Evolutionary conservation across 805 yeast genomes (phyloP), one percentile per base, ranked within the genome.

Genomic region (Monosporozyma aquatica): DNA sequence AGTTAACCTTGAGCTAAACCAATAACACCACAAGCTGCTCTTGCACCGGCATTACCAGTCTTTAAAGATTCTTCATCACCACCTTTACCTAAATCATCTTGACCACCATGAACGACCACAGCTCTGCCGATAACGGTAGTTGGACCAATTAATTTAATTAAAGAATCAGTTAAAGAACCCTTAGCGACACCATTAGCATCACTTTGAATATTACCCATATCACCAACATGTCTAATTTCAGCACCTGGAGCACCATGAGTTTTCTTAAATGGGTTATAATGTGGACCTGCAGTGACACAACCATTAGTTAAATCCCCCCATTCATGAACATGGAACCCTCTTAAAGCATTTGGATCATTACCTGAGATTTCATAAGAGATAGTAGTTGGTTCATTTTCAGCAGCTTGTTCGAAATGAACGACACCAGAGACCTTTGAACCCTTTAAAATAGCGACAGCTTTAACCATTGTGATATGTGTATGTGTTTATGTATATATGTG

Each of bases 1-100:
- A 26, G 21, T 40, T 33, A 43, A 35, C 29, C 39, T 15, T 43
- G 52, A 46, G 63, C 45, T 23, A 58, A 43, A 49, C 97, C 97
- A 72, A 89, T 87, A 61, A 89, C 96, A 73, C 97, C 97, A 73
- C 97, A 89, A 51, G 97, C 97, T 55, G 92, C 85, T 80, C 97
- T 87, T 54, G 82, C 89, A 66, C 97, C 97, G 47, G 97, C 97
- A 63, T 89, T 87, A 73, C 97, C 97, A 54, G 96, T 87, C 73
- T 82, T 87, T 70, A 83, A 76, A 50, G 95, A 84, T 68, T 86
- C 95, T 47, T 84, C 80, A 63, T 80, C 79, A 49, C 87, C 95
- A 68, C 96, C 95, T 74, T 84, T 82, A 66, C 97, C 97, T 61
- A 85, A 80, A 65, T 89, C 97, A 65, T 89, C 97, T 53, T 76